phyloP scores from a whole-genome alignment of 1,284 basidiomycete genomes.

The Apiotrichum porosum region DNA sequence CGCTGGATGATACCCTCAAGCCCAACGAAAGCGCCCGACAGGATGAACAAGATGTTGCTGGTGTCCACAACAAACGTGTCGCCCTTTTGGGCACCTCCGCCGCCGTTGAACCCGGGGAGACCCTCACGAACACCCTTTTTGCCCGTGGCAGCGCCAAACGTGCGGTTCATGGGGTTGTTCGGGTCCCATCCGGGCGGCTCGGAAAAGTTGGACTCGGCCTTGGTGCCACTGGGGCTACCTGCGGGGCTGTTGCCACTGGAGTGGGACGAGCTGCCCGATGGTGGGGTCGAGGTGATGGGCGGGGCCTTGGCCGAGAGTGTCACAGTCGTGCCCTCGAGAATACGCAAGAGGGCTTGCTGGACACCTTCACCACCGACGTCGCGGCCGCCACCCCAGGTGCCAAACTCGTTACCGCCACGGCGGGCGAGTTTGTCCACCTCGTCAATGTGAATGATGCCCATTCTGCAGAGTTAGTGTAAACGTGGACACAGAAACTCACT shows the following conservation, averaged over 20 bases:
- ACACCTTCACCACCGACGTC: slow-evolving; percentile 96
- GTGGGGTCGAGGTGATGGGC: slow-evolving; percentile 33
- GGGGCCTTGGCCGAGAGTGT: slow-evolving; percentile 62
- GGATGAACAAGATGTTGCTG: slow-evolving; percentile 81
- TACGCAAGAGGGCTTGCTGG: slow-evolving; percentile 81
- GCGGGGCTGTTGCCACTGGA: not conserved
- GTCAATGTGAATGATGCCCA: slow-evolving; percentile 92
- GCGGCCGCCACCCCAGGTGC: slow-evolving; percentile 56
- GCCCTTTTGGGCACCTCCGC: slow-evolving; percentile 36
- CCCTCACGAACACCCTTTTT: slow-evolving; percentile 46
- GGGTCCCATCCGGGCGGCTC: slow-evolving; percentile 40
- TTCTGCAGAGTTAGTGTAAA: slow-evolving; percentile 51
- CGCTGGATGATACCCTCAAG: slow-evolving; percentile 74
- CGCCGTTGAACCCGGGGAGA: slow-evolving; percentile 38
- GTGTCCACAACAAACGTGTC: slow-evolving; percentile 48
- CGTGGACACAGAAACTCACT: slow-evolving; percentile 26
- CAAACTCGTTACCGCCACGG: slow-evolving; percentile 58
- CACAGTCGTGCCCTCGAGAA: slow-evolving; percentile 87
- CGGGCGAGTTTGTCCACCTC: slow-evolving; percentile 88
- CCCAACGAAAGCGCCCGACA: slow-evolving; percentile 91
- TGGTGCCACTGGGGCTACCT: slow-evolving; percentile 10
- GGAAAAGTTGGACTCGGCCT: slow-evolving; percentile 18
- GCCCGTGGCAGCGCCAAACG: slow-evolving; percentile 23
- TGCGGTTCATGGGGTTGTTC: slow-evolving; percentile 38
- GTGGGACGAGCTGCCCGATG: slow-evolving; percentile 42